Base-by-base conservation (phyloP, 495 filamentous ascomycete species). In the Aspergillus ostianus region DNA sequence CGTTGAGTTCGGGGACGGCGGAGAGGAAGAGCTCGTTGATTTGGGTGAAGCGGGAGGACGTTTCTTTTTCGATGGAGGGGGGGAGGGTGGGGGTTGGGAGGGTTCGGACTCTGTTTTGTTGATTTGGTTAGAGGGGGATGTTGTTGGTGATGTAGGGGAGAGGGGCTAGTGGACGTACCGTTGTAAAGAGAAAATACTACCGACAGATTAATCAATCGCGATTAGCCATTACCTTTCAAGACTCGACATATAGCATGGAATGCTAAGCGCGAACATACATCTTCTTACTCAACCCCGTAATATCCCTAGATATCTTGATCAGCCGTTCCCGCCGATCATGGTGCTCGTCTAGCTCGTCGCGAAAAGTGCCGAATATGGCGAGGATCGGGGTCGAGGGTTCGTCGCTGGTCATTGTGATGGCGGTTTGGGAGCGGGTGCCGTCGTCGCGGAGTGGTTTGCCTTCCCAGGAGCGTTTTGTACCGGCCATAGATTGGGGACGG, bases 201-300 rank as follows among this genome's bases (percentile, higher is more conserved):
- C 23, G 10, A 32, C 30, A 32, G 10, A 32, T 21, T 51, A 29
- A 7, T 3, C 12, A 7, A 7, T 3, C 12, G 5, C 12, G 17
- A 36, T 60, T 51, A 66, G 45, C 21, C 48, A n/a, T 4, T 20
- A 18, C 30, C n/a, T 30, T 10, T 52, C 30, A 41, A 15, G 4
- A 15, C 36, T 17, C 12, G 12, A n/a, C n/a, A n/a, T n/a, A n/a
- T n/a, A n/a, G 12, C 13, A 15, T 8, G n/a, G n/a, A n/a, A n/a
- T n/a, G n/a, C n/a, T n/a, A 36, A 12, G 10, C 2, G 12, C 6
- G 12, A 12, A 36, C 77, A 77, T 74, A 96, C 94, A 97, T 95
- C 80, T 98, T 98, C 82, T 98, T 98, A 76, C 92, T 96, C 46
- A 90, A 70, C 0, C 90, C 92, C 8, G 95, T 98, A 60, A 98